Base-by-base conservation (phyloP, 1,139 yeast species). In the Starmera stellimalicola region DNA sequence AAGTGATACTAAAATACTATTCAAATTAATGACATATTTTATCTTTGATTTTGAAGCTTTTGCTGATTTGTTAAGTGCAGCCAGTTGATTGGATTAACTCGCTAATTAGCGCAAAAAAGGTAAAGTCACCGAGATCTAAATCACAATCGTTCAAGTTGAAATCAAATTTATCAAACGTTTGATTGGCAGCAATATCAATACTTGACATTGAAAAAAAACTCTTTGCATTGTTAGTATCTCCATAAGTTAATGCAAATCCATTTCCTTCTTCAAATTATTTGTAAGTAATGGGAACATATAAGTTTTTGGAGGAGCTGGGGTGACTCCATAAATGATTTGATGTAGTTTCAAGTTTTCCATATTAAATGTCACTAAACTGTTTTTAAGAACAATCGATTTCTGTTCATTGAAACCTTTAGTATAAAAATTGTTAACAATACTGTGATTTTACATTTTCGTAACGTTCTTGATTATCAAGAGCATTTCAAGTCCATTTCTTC, bases 271-370 rank as follows among this genome's bases (percentile, higher is more conserved):
- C 11, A 4, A 30, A 11, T 30, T 30, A 10, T 9, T 7, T 23
- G 32, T 20, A 22, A 17, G 26, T 6, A 30, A 19, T 9, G 27
- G 27, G n/a, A 23, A 14, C 11, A 19, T 8, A 30, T 23, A 30
- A 17, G 26, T 17, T 12, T 30, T 30, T 24, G 32, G 32, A n/a
- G 32, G 32, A 10, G 22, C 10, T 14, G 32, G 32, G 4, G 26
- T n/a, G 7, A 30, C 16, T 3, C 9, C n/a, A 8, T 22, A 12
- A 7, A 5, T 12, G 10, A 16, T 6, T 2, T 14, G n/a, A 14
- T n/a, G n/a, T 7, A 16, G 12, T 5, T 9, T 14, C 17, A 6
- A 25, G 16, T n/a, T 22, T 24, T 30, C 18, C 9, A 30, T 5
- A 30, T 23, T 27, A 4, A 24, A 6, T 23, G 32, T 16, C 8